Conservation (phyloP, 139 green algal species). For the Volvox africanus region DNA sequence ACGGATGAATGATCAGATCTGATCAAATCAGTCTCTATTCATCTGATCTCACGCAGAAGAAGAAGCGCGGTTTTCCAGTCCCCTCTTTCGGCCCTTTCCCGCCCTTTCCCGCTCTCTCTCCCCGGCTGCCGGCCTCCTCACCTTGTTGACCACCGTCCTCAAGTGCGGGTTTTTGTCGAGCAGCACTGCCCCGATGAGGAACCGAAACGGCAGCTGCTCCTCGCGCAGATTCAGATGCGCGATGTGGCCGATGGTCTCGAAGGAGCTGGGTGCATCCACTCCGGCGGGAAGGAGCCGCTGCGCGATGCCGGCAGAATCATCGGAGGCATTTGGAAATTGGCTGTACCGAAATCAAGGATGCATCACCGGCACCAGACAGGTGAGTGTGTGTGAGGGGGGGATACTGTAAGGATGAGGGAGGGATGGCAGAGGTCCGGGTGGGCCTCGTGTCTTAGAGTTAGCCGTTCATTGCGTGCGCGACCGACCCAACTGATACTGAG, state of each 20-base stretch:
- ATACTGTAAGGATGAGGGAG: not conserved
- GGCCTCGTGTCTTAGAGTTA: too few species aligned
- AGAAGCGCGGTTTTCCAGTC: not conserved
- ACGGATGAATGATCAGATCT: too few species aligned
- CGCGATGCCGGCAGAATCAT: not conserved
- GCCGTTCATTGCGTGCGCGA: too few species aligned
- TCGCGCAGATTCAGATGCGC: conserved; percentile 95
- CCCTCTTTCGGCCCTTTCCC: not conserved
- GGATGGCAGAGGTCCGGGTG: not conserved
- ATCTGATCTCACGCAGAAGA: too few species aligned
- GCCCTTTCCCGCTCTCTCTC: not conserved
- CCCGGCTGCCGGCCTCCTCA: conserved; percentile 16
- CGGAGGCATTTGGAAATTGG: too few species aligned
- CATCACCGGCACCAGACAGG: not conserved
- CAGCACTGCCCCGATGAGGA: conserved; percentile 57
- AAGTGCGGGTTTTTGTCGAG: conserved; percentile 96
- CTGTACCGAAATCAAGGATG: too few species aligned
- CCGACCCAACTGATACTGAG: too few species aligned
- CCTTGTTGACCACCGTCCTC: conserved; percentile 96
- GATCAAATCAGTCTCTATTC: too few species aligned
- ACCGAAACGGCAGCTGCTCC: conserved; percentile 87
- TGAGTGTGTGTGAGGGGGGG: not conserved
- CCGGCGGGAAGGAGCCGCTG: conserved; percentile 84
- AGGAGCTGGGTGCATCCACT: conserved; percentile 88
- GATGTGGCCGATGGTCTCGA: conserved; percentile 97